A percentile compares a stretch with the other conserved stretches of the same genome.
Conservation (phyloP, 2,329 filamentous ascomycete genomes). For the Pseudogymnoascus sp. region DNA sequence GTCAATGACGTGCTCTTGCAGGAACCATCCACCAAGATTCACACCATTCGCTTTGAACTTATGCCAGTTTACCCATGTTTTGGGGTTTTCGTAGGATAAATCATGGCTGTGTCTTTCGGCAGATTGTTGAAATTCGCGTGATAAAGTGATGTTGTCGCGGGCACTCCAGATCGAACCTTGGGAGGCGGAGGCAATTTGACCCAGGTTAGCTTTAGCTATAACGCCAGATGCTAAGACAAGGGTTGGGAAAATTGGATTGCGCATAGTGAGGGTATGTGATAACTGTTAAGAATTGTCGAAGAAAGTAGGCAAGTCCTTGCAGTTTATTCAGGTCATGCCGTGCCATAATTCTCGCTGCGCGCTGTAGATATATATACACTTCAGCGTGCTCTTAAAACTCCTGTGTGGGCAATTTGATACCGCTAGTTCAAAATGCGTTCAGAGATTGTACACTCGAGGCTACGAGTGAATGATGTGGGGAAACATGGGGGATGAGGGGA, state of each 20-base stretch:
- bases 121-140: not conserved
- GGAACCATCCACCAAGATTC: slow-evolving; percentile 30
- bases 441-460: not conserved
- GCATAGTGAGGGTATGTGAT: not conserved
- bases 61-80: slow-evolving; percentile 13
- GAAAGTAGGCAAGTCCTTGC: not conserved
- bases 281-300: not conserved
- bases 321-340: not conserved
- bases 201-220: not conserved
- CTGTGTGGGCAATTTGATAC: not conserved
- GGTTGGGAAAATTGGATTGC: not conserved
- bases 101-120: not conserved
- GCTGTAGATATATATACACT: not conserved
- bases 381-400: not conserved
- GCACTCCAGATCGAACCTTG: not conserved
- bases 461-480: not conserved
- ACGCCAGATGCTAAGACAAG: not conserved
- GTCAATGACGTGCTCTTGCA: slow-evolving; percentile 25
- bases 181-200: not conserved
- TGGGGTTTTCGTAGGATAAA: not conserved
- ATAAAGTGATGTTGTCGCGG: not conserved
- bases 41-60: slow-evolving; percentile 18
- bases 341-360: not conserved
- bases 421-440: not conserved
- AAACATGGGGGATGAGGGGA: not conserved